Base-by-base conservation (phyloP, 306 rosid genomes). In the Begonia loranthoides region DNA sequence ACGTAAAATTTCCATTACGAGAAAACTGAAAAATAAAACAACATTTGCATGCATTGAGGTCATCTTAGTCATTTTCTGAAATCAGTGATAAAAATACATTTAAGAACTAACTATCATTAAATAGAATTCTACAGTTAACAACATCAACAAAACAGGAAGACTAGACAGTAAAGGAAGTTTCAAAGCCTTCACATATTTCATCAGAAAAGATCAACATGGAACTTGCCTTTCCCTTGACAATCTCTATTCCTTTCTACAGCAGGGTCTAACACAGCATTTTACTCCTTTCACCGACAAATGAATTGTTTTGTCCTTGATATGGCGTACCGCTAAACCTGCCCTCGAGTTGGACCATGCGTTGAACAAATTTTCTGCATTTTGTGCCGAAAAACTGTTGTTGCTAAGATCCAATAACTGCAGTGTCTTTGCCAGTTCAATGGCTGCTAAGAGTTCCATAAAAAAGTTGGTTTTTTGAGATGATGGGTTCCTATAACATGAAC, bases 361-460 rank as follows among this genome's bases (percentile, higher is more conserved):
- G 47, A 66, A 78, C 52, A 90, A 56, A 34, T 62, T 47, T 64
- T 80, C 92, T 11, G 79, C 74, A 66, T 55, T 66, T 63, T 78
- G 61, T 22, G 68, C 17, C 12, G 88, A 75, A 64, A 90, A 78
- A 13, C 71, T 67, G 38, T 90, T 80, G 43, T 70, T 55, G 66
- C 99, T 90, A 48, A 90, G 89, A 79, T 90, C 99, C 59, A 80
- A 74, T 15, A 66, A 66, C 38, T 57, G 72, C 73, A 90, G 69
- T 15, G 63, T 61, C 59, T 61, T 71, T 63, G 95, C 82, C 73
- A 51, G 66, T 41, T 63, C 60, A 52, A 86, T 79, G 47, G 99
- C 86, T 57, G 50, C 59, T 11, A 79, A 71, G 63, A 86, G 66
- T 60, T 77, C 78, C 54, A 55, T 62, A 56, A 67, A 51, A 51